A percentile compares a stretch with the other conserved stretches of the same genome.
These are phyloP conservation scores for Purshia tridentata DNA, from an alignment of 306 rosid species.

Conservation along the genomic window DNA sequence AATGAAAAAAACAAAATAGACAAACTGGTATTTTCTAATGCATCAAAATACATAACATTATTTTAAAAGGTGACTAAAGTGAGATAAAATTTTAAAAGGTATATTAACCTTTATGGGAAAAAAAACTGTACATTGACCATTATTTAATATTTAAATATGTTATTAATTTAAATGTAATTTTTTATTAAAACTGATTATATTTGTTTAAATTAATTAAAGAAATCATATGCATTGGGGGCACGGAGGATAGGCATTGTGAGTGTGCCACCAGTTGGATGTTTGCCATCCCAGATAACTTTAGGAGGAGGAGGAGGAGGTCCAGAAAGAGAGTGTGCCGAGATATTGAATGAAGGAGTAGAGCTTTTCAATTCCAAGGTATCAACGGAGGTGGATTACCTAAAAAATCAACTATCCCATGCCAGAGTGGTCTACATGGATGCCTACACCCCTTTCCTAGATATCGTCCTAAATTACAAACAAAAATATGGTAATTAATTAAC, in stretches of 20 bases:
- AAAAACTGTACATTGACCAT: too few relatives aligned
- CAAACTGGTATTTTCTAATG: too few relatives aligned
- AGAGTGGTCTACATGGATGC: conserved; percentile 15
- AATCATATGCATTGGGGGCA: conserved; percentile 3
- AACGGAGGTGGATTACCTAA: neutral
- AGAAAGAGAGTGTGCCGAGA: conserved; percentile 6
- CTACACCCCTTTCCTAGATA: conserved; percentile 7
- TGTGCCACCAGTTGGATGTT: conserved; percentile 20
- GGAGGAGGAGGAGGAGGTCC: conserved; percentile 12
- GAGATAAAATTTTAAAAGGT: too few relatives aligned
- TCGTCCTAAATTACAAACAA: neutral
- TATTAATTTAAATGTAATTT: too few relatives aligned
- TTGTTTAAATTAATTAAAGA: neutral
- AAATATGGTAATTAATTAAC: conserved; percentile 2
- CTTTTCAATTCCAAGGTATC: conserved; percentile 10
- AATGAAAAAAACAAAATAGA: too few relatives aligned
- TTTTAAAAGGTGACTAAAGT: too few relatives aligned
- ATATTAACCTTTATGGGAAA: too few relatives aligned
- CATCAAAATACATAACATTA: too few relatives aligned
- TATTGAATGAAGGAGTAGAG: neutral
- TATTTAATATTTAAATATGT: too few relatives aligned
- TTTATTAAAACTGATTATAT: too few relatives aligned
- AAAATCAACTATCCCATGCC: neutral
- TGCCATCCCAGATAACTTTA: conserved; percentile 14
- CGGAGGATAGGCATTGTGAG: conserved; percentile 13